A percentile compares a stretch with the other conserved stretches of the same genome.
Evolutionary conservation across 768 basidiomycete genomes (phyloP).

Genomic region (Xerocomellus intermedius): DNA sequence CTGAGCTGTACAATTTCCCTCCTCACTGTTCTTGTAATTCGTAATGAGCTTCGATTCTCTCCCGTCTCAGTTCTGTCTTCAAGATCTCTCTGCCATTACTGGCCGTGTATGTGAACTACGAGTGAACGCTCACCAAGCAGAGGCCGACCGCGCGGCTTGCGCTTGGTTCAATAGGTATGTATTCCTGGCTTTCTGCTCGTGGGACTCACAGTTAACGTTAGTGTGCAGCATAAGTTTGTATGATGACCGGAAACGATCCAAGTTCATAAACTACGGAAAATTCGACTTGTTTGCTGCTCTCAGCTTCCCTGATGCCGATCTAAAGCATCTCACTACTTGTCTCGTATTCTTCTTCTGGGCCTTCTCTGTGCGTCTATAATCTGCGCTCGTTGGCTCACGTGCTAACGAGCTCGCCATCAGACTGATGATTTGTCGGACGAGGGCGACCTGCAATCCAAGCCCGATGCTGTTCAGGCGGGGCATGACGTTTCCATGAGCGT

Average conservation of each 20-base stretch:
- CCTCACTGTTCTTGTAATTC: constrained; percentile 15
- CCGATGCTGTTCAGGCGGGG: constrained; percentile 34
- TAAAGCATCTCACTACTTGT: constrained; percentile 34
- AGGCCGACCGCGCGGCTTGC: constrained; percentile 33
- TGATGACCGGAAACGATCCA: constrained; percentile 33
- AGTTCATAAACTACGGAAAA: constrained; percentile 37
- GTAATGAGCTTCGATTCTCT: constrained; percentile 33
- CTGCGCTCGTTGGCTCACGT: neutral
- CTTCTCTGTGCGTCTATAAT: constrained; percentile 31
- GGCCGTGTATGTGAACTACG: constrained; percentile 37
- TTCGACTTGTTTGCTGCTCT: constrained; percentile 40
- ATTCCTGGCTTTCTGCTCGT: neutral
- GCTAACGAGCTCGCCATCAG: constrained; percentile 18
- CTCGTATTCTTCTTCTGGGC: constrained; percentile 41
- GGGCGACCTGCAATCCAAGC: constrained; percentile 34
- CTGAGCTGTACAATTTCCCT: constrained; percentile 24
- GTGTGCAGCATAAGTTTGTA: constrained; percentile 32
- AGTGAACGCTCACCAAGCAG: constrained; percentile 32
- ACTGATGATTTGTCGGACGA: constrained; percentile 40
- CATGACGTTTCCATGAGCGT: constrained; percentile 34
- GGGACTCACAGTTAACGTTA: neutral
- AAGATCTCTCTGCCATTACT: constrained; percentile 37
- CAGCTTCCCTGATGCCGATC: constrained; percentile 38
- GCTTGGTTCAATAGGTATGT: constrained; percentile 35
- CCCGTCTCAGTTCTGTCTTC: constrained; percentile 36